Percentiles rank a stretch among this genome's conserved stretches.
Evolutionary conservation across 2,329 filamentous ascomycete species (phyloP).

Genomic region (Aurifilum marmelostoma): DNA sequence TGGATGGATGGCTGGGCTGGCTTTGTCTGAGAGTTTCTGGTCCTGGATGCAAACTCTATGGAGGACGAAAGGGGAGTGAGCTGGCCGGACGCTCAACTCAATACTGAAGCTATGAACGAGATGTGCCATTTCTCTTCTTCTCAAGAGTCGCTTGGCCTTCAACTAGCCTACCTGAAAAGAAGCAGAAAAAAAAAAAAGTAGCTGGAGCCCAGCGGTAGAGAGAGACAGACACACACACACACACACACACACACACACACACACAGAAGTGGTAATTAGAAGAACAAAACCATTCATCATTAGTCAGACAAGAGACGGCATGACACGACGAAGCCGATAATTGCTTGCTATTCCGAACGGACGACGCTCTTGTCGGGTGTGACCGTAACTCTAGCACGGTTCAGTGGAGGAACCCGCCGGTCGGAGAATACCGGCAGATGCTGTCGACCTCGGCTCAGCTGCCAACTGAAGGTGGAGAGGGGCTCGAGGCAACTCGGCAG

Average conservation of each 20-base stretch:
- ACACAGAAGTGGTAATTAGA: neutral
- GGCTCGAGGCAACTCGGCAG: conserved; percentile 24
- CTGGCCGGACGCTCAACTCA: too few relatives aligned
- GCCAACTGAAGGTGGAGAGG: too few relatives aligned
- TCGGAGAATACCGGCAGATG: conserved; percentile 13
- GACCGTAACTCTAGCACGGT: neutral
- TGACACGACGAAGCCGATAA: neutral
- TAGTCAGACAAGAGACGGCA: neutral
- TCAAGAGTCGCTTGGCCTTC: neutral
- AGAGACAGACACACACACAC: conserved; percentile 20
- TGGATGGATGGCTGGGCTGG: too few relatives aligned
- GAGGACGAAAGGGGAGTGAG: neutral
- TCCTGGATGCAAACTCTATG: neutral
- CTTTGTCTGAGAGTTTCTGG: neutral
- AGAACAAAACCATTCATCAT: neutral
- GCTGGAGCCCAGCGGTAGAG: conserved; percentile 9
- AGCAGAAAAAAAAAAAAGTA: too few relatives aligned
- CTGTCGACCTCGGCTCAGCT: conserved; percentile 15
- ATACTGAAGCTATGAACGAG: neutral
- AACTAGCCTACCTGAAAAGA: neutral
- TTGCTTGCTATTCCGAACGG: neutral
- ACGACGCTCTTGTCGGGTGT: neutral
- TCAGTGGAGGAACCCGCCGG: neutral
- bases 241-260: too few relatives aligned
- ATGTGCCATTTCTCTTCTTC: neutral